A percentile compares a stretch with the other conserved stretches of the same genome.
phyloP scores from a whole-genome alignment of 108 stramenopile genomes.

The Cyclotella atomus region DNA sequence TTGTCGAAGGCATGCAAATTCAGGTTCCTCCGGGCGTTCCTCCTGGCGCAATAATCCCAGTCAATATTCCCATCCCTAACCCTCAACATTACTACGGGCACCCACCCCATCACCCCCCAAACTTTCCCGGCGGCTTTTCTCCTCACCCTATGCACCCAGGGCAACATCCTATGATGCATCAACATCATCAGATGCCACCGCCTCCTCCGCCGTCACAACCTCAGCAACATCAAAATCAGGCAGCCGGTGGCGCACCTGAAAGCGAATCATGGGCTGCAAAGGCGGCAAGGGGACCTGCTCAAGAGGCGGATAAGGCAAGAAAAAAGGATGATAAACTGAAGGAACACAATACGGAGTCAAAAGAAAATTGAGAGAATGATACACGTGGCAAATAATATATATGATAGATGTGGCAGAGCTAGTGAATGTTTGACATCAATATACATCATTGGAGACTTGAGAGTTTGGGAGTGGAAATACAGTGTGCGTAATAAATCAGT shows the following conservation, averaged over 20 bases:
- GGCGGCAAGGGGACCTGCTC: neutral
- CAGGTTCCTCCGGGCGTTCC: conserved; percentile 71
- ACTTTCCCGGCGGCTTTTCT: conserved; percentile 2
- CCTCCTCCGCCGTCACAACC: neutral
- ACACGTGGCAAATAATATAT: too few species aligned
- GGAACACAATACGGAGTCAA: too few species aligned
- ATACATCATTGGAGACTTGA: too few species aligned
- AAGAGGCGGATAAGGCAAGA: neutral
- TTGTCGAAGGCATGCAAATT: conserved; percentile 62
- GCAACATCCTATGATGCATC: conserved; percentile 18
- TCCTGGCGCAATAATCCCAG: conserved; percentile 72
- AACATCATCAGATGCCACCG: neutral
- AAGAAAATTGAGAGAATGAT: too few species aligned
- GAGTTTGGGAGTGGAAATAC: too few species aligned
- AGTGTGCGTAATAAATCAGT: too few species aligned
- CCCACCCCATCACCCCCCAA: conserved; percentile 17
- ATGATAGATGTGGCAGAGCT: too few species aligned
- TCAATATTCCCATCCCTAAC: conserved; percentile 60
- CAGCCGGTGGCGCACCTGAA: neutral
- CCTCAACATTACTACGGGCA: conserved; percentile 12
- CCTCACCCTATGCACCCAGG: neutral
- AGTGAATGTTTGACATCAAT: too few species aligned
- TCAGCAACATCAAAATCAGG: neutral
- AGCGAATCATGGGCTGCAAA: conserved; percentile 2
- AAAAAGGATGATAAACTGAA: neutral